Base-by-base conservation (phyloP, 1,284 basidiomycete species). In the Trichosporon ovoides region DNA sequence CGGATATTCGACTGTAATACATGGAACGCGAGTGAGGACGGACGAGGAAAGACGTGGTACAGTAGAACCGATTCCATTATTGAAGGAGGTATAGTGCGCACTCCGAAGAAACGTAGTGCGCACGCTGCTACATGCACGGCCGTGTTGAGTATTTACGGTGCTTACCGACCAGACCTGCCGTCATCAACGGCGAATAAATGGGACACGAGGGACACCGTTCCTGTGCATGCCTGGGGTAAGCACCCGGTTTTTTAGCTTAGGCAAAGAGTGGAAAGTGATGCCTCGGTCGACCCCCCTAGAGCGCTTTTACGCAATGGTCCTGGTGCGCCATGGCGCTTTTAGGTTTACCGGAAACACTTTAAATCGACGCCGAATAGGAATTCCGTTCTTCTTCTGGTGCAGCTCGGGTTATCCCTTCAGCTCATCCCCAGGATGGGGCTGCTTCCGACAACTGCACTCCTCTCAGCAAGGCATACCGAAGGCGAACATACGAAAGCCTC, bases 341-440 rank as follows among this genome's bases (percentile, higher is more conserved):
- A 48, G 43, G 43, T 48, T 48, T 31, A 31, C 43, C 43, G 43
- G 43, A 48, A 48, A 48, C 43, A 31, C 43, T 22, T 22, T 48
- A 48, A 48, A 18, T 16, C 16, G 43, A 24, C 43, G 22, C 22
- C 24, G 43, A 48, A 48, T 28, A n/a, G 18, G 22, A 22, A 18
- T 11, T 11, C 20, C 19, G 13, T 9, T 11, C 19, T n/a, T 3
- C 37, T 18, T 9, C 16, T 7, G 37, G 16, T 38, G 37, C 16
- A 14, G 16, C 37, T 18, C 37, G 37, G 20, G 14, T 6, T 12
- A 20, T 40, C 14, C 24, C 16, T 16, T 37, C 13, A 4, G 3
- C 4, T 37, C 28, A 4, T 5, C 28, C 28, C 28, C 28, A 4
- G 5, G 28, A 4, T 31, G 28, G 28, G n/a, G 28, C 28, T 9